phyloP scores from a whole-genome alignment of 139 green algal species.

The Chlamydomonas schloesseri region DNA sequence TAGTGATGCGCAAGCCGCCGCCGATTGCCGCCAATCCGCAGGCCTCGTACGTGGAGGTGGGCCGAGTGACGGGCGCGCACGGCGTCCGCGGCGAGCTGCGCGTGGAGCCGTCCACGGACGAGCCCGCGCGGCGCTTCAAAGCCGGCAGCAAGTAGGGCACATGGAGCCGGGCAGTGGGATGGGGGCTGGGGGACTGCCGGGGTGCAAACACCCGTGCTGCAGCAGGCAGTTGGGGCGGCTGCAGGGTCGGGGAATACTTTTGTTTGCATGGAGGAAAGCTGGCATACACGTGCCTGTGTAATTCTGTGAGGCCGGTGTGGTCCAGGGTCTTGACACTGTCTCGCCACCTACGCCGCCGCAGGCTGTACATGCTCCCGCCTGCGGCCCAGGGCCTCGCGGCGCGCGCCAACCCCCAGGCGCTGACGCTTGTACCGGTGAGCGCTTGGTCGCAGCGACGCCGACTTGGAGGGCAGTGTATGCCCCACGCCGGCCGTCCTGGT shows the following conservation, averaged over 20 bases:
- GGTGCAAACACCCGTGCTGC: too few relatives aligned
- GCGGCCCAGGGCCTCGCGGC: background rate
- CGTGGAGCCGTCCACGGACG: constrained; percentile 30
- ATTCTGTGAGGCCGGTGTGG: too few relatives aligned
- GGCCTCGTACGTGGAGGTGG: constrained; percentile 57
- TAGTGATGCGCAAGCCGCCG: too few relatives aligned
- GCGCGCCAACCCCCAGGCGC: background rate
- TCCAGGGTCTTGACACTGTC: too few relatives aligned
- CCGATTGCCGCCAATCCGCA: background rate
- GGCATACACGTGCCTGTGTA: too few relatives aligned
- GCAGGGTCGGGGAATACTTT: too few relatives aligned
- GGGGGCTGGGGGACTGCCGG: background rate
- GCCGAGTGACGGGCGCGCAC: constrained; percentile 37
- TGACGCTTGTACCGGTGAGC: background rate
- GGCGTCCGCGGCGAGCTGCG: constrained; percentile 50
- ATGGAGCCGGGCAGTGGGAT: too few relatives aligned
- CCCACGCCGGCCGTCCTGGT: too few relatives aligned
- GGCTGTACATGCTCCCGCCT: constrained; percentile 41
- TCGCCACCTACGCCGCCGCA: too few relatives aligned
- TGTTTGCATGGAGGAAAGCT: too few relatives aligned
- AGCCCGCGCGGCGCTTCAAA: constrained; percentile 31
- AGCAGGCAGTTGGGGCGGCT: too few relatives aligned
- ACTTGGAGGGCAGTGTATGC: background rate
- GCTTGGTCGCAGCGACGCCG: too few relatives aligned
- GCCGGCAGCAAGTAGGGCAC: constrained; percentile 25